These are phyloP conservation scores for Solanum hybrid DNA, from an alignment of 305 asterid species.

Conservation along the genomic window DNA sequence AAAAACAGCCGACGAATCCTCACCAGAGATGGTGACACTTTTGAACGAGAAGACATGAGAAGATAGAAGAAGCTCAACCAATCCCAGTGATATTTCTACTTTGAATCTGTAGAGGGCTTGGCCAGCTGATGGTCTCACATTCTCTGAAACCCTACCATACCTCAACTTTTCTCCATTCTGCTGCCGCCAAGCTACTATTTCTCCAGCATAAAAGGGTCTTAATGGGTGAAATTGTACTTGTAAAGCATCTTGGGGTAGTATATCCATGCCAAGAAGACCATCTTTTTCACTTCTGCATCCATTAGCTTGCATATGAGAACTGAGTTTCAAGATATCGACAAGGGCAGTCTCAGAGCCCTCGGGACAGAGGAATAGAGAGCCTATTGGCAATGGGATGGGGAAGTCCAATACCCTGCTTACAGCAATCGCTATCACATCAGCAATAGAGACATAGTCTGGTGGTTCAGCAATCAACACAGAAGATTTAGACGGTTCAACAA, in stretches of 20 bases:
- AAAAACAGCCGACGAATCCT: slow-evolving; percentile 27
- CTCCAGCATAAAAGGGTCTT: slow-evolving; percentile 90
- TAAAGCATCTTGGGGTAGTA: slow-evolving; percentile 79
- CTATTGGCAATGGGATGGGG: slow-evolving; percentile 64
- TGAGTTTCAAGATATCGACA: slow-evolving; percentile 55
- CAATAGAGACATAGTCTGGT: slow-evolving; percentile 54
- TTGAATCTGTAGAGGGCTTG: slow-evolving; percentile 77
- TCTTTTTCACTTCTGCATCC: slow-evolving; percentile 39
- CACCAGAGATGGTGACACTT: slow-evolving; percentile 45
- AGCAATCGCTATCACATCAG: slow-evolving; percentile 61
- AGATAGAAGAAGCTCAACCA: slow-evolving; percentile 50
- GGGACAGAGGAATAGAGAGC: slow-evolving; percentile 69
- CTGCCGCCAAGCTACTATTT: slow-evolving; percentile 89
- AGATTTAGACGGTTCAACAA: slow-evolving; percentile 48
- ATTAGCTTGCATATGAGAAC: slow-evolving; percentile 36
- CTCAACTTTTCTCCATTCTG: slow-evolving; percentile 75
- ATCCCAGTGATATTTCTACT: slow-evolving; percentile 66
- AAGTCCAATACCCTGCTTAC: slow-evolving; percentile 70
- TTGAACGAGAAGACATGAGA: slow-evolving; percentile 85
- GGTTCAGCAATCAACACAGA: slow-evolving; percentile 70
- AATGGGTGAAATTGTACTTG: slow-evolving; percentile 86
- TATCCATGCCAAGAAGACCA: slow-evolving; percentile 58
- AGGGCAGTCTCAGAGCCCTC: slow-evolving; percentile 51
- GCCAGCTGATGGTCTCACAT: slow-evolving; percentile 84
- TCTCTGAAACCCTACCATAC: slow-evolving; percentile 81